phyloP scores from a whole-genome alignment of 208 protist genomes.

The Acanthamoeba sp. region DNA sequence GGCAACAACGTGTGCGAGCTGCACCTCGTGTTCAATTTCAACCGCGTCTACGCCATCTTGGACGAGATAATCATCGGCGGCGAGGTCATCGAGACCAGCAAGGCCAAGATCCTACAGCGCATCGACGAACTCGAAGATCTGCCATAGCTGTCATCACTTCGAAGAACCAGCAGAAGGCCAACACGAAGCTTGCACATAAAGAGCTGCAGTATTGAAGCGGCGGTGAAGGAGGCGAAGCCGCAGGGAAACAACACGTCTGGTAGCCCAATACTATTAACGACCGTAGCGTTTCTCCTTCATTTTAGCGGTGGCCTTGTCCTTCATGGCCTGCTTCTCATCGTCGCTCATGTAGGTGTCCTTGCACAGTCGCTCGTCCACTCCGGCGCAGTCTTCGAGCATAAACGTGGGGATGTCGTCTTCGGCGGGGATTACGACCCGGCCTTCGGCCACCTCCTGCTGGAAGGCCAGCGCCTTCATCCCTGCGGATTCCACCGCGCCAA shows the following conservation, averaged over 20 bases:
- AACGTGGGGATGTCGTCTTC: not conserved
- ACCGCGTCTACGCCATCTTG: constrained; percentile 95
- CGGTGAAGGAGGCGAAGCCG: no score
- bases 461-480: not conserved
- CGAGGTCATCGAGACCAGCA: constrained; percentile 98
- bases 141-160: not conserved
- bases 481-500: no score
- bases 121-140: constrained; percentile 94
- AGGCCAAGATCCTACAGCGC: constrained; percentile 94
- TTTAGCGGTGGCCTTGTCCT: not conserved
- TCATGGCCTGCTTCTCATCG: not conserved
- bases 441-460: not conserved
- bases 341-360: not conserved
- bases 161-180: no score
- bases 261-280: no score
- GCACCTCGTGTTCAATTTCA: constrained; percentile 99
- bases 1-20: constrained; percentile 99
- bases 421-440: not conserved
- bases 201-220: no score
- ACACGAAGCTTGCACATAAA: not conserved
- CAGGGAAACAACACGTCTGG: no score
- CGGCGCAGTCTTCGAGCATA: not conserved
- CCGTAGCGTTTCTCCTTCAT: not conserved
- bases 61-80: constrained; percentile 99
- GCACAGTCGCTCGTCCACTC: not conserved